Base-by-base conservation (phyloP, 331 rosid genomes). In the Saraca asoca region DNA sequence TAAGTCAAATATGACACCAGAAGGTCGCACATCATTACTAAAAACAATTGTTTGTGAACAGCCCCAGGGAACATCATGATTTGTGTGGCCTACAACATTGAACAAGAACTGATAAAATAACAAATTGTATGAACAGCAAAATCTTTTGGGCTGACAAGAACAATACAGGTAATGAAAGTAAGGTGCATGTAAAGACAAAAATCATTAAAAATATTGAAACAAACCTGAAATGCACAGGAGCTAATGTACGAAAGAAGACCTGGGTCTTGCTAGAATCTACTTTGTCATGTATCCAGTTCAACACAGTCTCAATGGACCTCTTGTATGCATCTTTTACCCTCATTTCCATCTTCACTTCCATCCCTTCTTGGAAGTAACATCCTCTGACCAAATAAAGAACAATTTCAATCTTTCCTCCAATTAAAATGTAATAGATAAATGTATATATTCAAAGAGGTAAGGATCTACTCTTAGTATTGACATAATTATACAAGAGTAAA, bases 151-250 rank as follows among this genome's bases (percentile, higher is more conserved):
- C 16, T 12, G 56, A 59, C 12, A 31, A 52, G 46, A 45, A 18
- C 9, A 53, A 55, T 19, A 57, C 29, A 35, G 44, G n/a, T 9
- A 75, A 63, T 49, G 42, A 6, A 29, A 38, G 62, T 45, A 6
- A 39, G 7, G 43, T 39, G 11, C 43, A 39, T 5, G 9, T 8
- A 39, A 10, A 39, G 43, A 39, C 7, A 39, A 39, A 24, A 24
- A 24, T 24, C 15, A 54, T 35, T 38, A 9, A 60, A 70, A 74
- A 24, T 5, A 59, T 58, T 2, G 7, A 41, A 74, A 64, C 62
- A 31, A 69, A 91, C 96, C 95, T 84, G 90, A 92, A 92, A 85
- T 92, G 96, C 24, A 89, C 98, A 0, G 98, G 96, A 44, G 98
- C 85, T 5, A 74, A 92, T 20, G 90, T 78, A n/a, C 98, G 86